phyloP scores from a whole-genome alignment of 148 eudicot genomes.

The Rhododendron mucronatum region DNA sequence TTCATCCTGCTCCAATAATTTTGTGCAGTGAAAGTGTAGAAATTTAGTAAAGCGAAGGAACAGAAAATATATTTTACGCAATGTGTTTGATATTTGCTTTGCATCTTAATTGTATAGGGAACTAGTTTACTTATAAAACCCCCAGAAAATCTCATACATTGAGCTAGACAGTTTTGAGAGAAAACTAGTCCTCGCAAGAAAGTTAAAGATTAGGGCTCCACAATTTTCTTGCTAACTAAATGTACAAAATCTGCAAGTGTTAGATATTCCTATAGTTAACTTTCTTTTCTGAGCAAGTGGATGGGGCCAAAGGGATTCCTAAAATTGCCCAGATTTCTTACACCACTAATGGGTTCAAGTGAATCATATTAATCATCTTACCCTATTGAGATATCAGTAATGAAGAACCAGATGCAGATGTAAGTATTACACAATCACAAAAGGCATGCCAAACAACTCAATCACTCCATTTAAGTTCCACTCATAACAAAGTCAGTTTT shows the following conservation, averaged over 20 bases:
- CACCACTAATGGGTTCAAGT: background rate
- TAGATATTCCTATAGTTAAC: background rate
- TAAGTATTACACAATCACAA: background rate
- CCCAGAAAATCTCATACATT: background rate
- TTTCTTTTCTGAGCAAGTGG: background rate
- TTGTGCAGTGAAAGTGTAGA: background rate
- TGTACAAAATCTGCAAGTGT: background rate
- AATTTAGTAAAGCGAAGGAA: background rate
- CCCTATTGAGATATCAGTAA: background rate
- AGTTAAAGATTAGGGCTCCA: background rate
- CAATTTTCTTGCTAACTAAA: background rate
- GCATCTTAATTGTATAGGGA: background rate
- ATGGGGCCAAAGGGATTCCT: background rate
- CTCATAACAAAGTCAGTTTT: background rate
- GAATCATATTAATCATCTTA: background rate
- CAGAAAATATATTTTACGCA: background rate
- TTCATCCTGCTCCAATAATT: background rate
- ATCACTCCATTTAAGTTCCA: background rate
- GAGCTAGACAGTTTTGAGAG: background rate
- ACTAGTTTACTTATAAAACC: background rate
- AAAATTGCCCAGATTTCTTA: background rate
- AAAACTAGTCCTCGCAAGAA: background rate
- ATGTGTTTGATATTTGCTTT: background rate
- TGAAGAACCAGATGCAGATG: background rate
- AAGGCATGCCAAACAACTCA: background rate